Evolutionary conservation across 108 stramenopile species (phyloP), one percentile per base, ranked within the genome.

Genomic region (Pseudonitzschia multiseries): DNA sequence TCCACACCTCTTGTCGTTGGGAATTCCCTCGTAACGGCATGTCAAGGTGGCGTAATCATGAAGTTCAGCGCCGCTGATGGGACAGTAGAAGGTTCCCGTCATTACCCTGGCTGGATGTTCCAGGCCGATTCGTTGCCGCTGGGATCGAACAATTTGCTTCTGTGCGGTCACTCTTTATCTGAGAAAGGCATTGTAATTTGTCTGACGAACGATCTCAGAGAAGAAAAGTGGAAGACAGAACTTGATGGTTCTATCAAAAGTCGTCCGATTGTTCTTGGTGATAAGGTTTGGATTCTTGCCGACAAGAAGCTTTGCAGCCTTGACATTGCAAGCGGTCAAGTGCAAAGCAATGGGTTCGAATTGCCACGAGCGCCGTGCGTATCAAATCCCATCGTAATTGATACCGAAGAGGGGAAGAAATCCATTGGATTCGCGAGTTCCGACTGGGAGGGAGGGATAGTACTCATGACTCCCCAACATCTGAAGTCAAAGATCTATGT

Each of bases 11-110:
- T 74, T 26, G 20, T 78, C 3, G 8, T 65, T 13, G 71, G 43
- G 5, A 33, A 31, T 14, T 68, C 36, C 10, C 40, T 74, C 22
- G 73, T 69, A 65, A 69, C 70, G 20, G 81, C 77, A 27, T 82
- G 81, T 62, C 81, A 82, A 41, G 81, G 81, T 28, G 81, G 81
- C 20, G 73, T 75, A 8, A 70, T 82, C 28, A 4, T 70, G 6
- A 70, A 70, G 26, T 78, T 61, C 61, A 46, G 24, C 27, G 13
- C 27, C 5, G 32, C 8, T 24, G 48, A 46, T 53, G 33, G 50
- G 22, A 44, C 32, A 2, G 22, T 71, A n/a, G 70, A 61, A 21
- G 40, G 42, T 44, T 28, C 40, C 17, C 65, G 72, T 27, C 44
- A 70, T 42, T 54, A 29, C 18, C 46, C 59, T 26, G 73, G 66